Evolutionary conservation across 352 stramenopile species (phyloP).

Genomic region (Thalassiosira tumida): DNA sequence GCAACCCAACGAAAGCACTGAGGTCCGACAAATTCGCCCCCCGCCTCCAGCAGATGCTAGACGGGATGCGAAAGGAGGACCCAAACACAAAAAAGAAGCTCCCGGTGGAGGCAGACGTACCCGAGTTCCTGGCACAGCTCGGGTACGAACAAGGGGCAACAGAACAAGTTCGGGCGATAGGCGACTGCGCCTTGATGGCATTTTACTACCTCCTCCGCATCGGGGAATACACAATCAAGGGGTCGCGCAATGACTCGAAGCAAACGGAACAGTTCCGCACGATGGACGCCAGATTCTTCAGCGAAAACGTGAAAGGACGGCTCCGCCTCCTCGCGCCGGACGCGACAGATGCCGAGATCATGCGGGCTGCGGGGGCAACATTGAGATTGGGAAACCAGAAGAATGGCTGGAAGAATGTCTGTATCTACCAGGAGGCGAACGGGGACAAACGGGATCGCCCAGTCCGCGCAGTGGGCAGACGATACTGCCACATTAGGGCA

Average conservation of each 20-base stretch:
- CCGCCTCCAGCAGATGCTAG: slow-evolving; percentile 25
- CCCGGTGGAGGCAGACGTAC: slow-evolving; percentile 28
- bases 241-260: not conserved
- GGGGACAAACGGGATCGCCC: slow-evolving; percentile 3
- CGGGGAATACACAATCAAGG: slow-evolving; percentile 12
- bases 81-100: slow-evolving; percentile 40
- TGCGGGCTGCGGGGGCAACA: not conserved
- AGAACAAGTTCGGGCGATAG: not conserved
- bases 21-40: not conserved
- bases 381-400: slow-evolving; percentile 23
- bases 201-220: slow-evolving; percentile 37
- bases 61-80: slow-evolving; percentile 39
- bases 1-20: slow-evolving; percentile 3
- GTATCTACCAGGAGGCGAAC: slow-evolving; percentile 46
- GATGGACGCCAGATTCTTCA: slow-evolving; percentile 37
- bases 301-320: not conserved
- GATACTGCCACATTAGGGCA: not conserved
- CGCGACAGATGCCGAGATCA: not conserved
- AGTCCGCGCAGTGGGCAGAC: slow-evolving; percentile 9
- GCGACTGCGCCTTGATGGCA: slow-evolving; percentile 18
- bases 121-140: not conserved
- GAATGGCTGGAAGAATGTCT: not conserved
- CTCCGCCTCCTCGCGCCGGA: not conserved
- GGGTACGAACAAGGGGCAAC: not conserved
- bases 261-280: slow-evolving; percentile 16